These are phyloP conservation scores for Lyophyllum shimeji DNA, from an alignment of 768 basidiomycete species.

Conservation along the genomic window DNA sequence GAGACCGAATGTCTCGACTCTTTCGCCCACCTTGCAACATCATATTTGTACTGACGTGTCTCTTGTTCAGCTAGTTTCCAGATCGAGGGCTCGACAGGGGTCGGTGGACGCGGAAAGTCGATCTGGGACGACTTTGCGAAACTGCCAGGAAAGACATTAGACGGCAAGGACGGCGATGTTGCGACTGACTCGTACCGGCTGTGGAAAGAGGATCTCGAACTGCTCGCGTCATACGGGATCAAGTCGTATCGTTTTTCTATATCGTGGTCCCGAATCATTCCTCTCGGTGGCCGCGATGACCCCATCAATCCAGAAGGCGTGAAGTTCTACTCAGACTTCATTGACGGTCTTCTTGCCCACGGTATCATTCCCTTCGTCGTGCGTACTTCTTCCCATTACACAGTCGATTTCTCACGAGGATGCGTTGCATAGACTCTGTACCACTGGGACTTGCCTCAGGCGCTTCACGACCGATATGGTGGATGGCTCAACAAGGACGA, in stretches of 20 bases:
- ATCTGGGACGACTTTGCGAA: slow-evolving; percentile 77
- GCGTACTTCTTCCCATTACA: not conserved
- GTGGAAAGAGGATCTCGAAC: slow-evolving; percentile 66
- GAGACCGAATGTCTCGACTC: not conserved
- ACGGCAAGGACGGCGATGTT: slow-evolving; percentile 65
- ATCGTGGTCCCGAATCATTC: slow-evolving; percentile 76
- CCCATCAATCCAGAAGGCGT: slow-evolving; percentile 72
- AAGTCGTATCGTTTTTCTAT: slow-evolving; percentile 78
- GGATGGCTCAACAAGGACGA: slow-evolving; percentile 77
- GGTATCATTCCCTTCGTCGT: slow-evolving; percentile 70
- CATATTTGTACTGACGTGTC: slow-evolving; percentile 5
- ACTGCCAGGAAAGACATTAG: slow-evolving; percentile 64
- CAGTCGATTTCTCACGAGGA: not conserved
- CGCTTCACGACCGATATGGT: slow-evolving; percentile 68
- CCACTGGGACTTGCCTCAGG: slow-evolving; percentile 81
- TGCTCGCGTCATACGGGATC: slow-evolving; percentile 63
- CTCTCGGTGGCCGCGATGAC: slow-evolving; percentile 70
- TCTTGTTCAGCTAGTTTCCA: slow-evolving; percentile 58
- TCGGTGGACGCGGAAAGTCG: slow-evolving; percentile 63
- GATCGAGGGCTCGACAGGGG: slow-evolving; percentile 66
- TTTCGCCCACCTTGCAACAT: not conserved
- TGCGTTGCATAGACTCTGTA: slow-evolving; percentile 52
- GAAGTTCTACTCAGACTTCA: slow-evolving; percentile 67
- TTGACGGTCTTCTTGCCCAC: slow-evolving; percentile 61
- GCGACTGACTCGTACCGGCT: slow-evolving; percentile 71